A percentile compares a stretch with the other conserved stretches of the same genome.
Evolutionary conservation across 2,329 filamentous ascomycete species (phyloP).

Genomic region (Apiospora aurea): DNA sequence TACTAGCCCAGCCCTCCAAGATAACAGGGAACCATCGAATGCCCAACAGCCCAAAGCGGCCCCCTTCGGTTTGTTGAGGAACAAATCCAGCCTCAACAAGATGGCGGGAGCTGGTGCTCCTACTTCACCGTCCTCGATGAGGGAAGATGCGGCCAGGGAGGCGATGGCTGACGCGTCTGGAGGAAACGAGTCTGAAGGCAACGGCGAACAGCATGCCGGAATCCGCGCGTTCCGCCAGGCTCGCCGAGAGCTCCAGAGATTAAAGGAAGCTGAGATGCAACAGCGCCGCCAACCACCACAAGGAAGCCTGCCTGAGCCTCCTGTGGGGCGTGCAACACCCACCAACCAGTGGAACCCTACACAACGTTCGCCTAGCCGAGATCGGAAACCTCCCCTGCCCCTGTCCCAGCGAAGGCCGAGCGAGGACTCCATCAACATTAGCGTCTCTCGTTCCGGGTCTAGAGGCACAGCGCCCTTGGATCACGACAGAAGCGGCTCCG

Average conservation of each 20-base stretch:
- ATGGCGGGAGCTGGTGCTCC: constrained; percentile 63
- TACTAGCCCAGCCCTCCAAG: background rate
- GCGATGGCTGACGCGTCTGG: constrained; percentile 26
- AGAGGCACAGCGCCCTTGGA: constrained; percentile 44
- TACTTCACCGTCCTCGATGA: constrained; percentile 40
- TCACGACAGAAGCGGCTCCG: constrained; percentile 62
- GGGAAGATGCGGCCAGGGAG: constrained; percentile 27
- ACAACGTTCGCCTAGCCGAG: constrained; percentile 50
- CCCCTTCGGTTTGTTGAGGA: constrained; percentile 68
- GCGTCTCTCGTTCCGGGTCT: constrained; percentile 29
- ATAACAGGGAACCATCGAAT: background rate
- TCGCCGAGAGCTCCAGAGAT: constrained; percentile 61
- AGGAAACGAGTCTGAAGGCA: constrained; percentile 29
- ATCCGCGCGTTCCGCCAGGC: constrained; percentile 65
- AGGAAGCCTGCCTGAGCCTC: constrained; percentile 32
- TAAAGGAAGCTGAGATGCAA: constrained; percentile 60
- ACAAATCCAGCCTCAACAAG: constrained; percentile 73
- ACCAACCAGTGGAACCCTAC: constrained; percentile 36
- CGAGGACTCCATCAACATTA: constrained; percentile 46
- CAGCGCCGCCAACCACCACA: constrained; percentile 48
- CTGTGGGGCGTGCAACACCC: constrained; percentile 33
- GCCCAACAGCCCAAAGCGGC: constrained; percentile 52
- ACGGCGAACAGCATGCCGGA: constrained; percentile 55
- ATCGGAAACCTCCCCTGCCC: constrained; percentile 53
- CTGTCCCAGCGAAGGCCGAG: constrained; percentile 54